Percentiles rank a stretch among this genome's conserved stretches.
These are phyloP conservation scores for Mrakia hoshinonis DNA, from an alignment of 768 basidiomycete genomes.

Conservation along the genomic window DNA sequence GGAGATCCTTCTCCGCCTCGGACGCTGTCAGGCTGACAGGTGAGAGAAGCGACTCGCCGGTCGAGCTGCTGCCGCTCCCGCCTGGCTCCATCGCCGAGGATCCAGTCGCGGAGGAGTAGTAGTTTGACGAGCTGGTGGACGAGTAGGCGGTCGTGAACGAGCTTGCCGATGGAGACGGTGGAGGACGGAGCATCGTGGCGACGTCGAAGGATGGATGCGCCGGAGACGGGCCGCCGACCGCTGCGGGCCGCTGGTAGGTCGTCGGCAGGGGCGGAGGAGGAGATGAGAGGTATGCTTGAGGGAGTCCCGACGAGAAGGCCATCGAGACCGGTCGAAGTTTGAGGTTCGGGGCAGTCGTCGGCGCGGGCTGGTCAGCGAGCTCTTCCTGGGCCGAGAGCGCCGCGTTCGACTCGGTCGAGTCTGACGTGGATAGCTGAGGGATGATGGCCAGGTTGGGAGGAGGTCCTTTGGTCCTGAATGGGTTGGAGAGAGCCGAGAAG, in stretches of 20 bases:
- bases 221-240: too few relatives aligned
- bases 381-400: not conserved
- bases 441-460: too few relatives aligned
- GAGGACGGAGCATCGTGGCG: not conserved
- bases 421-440: too few relatives aligned
- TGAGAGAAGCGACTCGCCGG: not conserved
- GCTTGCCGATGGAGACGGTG: not conserved
- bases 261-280: not conserved
- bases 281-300: slow-evolving; percentile 5
- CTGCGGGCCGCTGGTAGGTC: too few relatives aligned
- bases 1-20: slow-evolving; percentile 2
- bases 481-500: too few relatives aligned
- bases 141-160: not conserved
- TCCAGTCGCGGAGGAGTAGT: not conserved
- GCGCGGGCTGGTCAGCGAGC: not conserved
- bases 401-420: not conserved
- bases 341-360: not conserved
- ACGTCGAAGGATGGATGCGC: not conserved
- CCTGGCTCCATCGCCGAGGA: too few relatives aligned
- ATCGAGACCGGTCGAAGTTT: slow-evolving; percentile 10
- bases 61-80: too few relatives aligned
- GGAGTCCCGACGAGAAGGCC: not conserved
- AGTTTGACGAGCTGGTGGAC: not conserved
- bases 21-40: not conserved
- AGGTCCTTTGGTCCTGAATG: too few relatives aligned